A percentile compares a stretch with the other conserved stretches of the same genome.
phyloP scores from a whole-genome alignment of 495 filamentous ascomycete species.

The Xylona heveae region DNA sequence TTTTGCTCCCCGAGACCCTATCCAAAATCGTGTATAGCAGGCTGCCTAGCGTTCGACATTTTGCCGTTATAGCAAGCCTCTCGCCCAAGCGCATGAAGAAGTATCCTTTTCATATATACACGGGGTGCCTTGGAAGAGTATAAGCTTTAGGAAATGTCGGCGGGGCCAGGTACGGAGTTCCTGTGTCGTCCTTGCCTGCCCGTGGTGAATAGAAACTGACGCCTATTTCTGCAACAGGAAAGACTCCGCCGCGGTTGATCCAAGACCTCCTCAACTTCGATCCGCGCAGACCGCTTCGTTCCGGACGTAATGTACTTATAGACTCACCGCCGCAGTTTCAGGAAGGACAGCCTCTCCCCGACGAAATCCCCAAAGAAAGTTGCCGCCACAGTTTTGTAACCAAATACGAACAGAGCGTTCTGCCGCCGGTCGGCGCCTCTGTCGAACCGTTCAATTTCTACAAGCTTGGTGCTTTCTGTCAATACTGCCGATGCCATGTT shows the following conservation, averaged over 20 bases:
- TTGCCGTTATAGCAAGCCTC: too few relatives aligned
- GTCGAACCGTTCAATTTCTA: constrained; percentile 19
- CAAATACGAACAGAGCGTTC: constrained; percentile 29
- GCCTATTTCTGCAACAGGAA: constrained; percentile 21
- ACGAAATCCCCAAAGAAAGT: constrained; percentile 11
- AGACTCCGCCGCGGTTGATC: constrained; percentile 37
- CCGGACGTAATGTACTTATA: constrained; percentile 30
- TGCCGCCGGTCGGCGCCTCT: constrained; percentile 18
- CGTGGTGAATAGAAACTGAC: not conserved
- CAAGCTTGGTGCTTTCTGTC: constrained; percentile 32
- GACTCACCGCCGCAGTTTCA: constrained; percentile 24
- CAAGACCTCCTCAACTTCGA: constrained; percentile 36
- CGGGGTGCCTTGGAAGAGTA: too few relatives aligned
- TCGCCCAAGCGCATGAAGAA: too few relatives aligned
- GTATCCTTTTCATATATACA: too few relatives aligned
- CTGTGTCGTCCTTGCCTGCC: not conserved
- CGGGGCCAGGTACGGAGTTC: too few relatives aligned
- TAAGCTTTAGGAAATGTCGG: too few relatives aligned
- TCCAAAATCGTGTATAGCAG: too few relatives aligned
- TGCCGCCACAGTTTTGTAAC: constrained; percentile 34
- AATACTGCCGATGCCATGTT: constrained; percentile 32
- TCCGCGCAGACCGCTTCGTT: constrained; percentile 22
- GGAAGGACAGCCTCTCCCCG: constrained; percentile 8
- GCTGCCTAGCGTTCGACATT: too few relatives aligned
- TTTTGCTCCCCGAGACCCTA: too few relatives aligned